Percentiles rank a stretch among this genome's conserved stretches.
These are phyloP conservation scores for Cydonia oblonga DNA, from an alignment of 331 rosid species.

Conservation along the genomic window DNA sequence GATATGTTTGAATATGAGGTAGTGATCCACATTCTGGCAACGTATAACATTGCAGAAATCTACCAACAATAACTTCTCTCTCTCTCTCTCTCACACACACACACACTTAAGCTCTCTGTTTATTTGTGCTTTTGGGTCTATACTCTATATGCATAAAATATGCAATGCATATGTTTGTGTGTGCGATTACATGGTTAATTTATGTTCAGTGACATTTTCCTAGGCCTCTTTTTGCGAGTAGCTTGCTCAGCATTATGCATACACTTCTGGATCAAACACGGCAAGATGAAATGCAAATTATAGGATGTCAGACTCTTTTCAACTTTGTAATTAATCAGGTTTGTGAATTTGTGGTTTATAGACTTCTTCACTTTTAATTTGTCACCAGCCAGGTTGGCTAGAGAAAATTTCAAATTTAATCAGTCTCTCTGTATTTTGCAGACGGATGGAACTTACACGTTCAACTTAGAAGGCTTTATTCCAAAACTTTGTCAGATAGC, in stretches of 20 bases:
- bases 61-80: not conserved
- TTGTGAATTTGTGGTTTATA: conserved; percentile 13
- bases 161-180: not conserved
- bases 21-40: not conserved
- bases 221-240: conserved; percentile 83
- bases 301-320: conserved; percentile 80
- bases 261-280: conserved; percentile 79
- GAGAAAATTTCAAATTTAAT: not conserved
- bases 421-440: conserved; percentile 24
- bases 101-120: not conserved
- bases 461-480: conserved; percentile 67
- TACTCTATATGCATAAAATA: no score
- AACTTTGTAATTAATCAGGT: conserved; percentile 92
- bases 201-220: not conserved
- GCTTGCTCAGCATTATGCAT: conserved; percentile 77
- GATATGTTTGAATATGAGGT: not conserved
- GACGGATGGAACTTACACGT: conserved; percentile 69
- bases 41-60: not conserved
- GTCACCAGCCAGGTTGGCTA: not conserved
- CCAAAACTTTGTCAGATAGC: conserved; percentile 78
- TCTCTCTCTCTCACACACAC: not conserved
- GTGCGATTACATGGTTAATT: not conserved
- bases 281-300: conserved; percentile 73
- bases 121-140: no score
- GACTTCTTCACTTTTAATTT: conserved; percentile 1